Conservation (phyloP, 164 flowering plant genomes). For the Amborella trichopoda region DNA sequence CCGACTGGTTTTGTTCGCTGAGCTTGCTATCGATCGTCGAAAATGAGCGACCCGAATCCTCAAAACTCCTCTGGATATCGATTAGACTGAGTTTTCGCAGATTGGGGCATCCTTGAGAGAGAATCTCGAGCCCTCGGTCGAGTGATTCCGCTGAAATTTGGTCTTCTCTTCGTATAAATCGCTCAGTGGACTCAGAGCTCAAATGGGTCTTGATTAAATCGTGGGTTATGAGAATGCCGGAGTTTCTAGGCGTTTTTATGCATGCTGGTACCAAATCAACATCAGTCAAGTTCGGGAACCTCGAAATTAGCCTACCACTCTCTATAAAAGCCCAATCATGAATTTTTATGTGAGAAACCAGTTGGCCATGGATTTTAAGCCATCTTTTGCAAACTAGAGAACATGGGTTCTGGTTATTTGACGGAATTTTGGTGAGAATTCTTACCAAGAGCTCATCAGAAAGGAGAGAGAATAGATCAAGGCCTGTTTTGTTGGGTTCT, state of each 20-base stretch:
- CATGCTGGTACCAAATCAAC: constrained; percentile 31
- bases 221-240: constrained; percentile 25
- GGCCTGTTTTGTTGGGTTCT: not conserved
- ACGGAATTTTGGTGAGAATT: constrained; percentile 45
- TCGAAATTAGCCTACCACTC: constrained; percentile 43
- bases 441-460: constrained; percentile 44
- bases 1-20: constrained; percentile 8
- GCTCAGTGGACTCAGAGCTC: constrained; percentile 20
- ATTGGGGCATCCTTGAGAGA: constrained; percentile 64
- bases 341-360: constrained; percentile 42
- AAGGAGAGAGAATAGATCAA: constrained; percentile 40
- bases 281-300: constrained; percentile 58
- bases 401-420: constrained; percentile 12
- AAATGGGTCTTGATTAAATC: constrained; percentile 26
- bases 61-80: constrained; percentile 1
- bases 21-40: not conserved
- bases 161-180: no score
- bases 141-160: constrained; percentile 24
- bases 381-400: constrained; percentile 80
- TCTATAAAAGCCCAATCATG: constrained; percentile 61
- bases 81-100: constrained; percentile 50
- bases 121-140: constrained; percentile 41
- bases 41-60: not conserved
- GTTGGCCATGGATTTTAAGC: constrained; percentile 53
- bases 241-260: constrained; percentile 14